Base-by-base conservation (phyloP, 768 basidiomycete species). In the Galerina sulciceps region DNA sequence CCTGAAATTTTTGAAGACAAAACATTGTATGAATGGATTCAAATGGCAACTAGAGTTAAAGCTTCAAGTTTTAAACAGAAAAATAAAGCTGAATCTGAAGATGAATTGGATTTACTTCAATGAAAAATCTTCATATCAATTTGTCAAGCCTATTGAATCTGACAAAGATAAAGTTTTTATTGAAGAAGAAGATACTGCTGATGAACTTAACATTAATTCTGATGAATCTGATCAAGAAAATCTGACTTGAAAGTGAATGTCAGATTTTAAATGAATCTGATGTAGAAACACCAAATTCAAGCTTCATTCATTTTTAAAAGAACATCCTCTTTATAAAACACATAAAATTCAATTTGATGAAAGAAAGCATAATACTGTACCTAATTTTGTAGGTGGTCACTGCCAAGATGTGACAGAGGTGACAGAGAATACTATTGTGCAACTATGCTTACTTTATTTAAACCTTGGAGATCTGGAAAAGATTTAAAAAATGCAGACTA, bases 331-430 rank as follows among this genome's bases (percentile, higher is more conserved):
- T 15, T 42, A 26, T 20, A 34, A 53, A 3, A 60, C 56, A 13
- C 69, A 68, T 52, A 22, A 17, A 8, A 8, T 38, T 55, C 55
- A 35, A 41, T 47, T 15, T 20, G 38, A 57, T 17, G 18, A 40
- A 14, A 40, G 65, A 8, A 40, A 45, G 13, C 50, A 49, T 31
- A 46, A 10, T 13, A 44, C 3, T 22, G 59, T 74, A 10, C 68
- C 69, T 6, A 71, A 73, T 52, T 73, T 73, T 61, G 42, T 72
- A 10, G 75, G 74, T 6, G 71, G 64, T 1, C 59, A n/a, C 51
- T 75, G 13, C 77, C 76, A 4, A 37, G 75, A 45, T 40, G 43
- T 48, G 76, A 77, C 50, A 37, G 62, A 40, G 72, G 74, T 3
- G 70, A 74, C 46, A 55, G 66, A 11, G 72, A 74, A 47, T 71